Conservation (phyloP, 768 basidiomycete genomes). For the Tulasnella sp. region DNA sequence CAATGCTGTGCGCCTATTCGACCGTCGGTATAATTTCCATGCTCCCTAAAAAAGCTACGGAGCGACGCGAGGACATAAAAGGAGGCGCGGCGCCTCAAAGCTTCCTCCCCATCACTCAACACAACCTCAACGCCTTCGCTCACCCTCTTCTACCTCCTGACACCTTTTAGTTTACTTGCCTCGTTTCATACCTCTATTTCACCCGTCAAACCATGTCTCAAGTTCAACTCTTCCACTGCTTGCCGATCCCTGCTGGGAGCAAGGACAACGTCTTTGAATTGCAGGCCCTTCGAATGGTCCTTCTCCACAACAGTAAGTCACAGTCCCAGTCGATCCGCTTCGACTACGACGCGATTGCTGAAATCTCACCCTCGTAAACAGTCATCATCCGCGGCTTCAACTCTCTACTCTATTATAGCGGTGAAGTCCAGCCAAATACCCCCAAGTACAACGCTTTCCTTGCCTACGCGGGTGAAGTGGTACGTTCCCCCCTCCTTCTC, state of each 20-base stretch:
- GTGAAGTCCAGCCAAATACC: conserved; percentile 16
- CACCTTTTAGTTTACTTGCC: neutral
- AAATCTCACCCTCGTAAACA: neutral
- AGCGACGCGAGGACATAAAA: neutral
- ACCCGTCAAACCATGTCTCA: neutral
- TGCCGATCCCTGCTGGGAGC: conserved; percentile 22
- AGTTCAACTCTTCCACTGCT: conserved; percentile 26
- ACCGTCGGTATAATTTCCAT: neutral
- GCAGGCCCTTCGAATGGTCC: conserved; percentile 29
- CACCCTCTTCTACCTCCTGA: neutral
- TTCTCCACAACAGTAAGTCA: conserved; percentile 29
- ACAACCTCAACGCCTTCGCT: neutral
- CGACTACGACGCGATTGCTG: neutral
- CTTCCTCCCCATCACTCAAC: neutral
- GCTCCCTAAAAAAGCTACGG: neutral
- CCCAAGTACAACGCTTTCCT: conserved; percentile 24
- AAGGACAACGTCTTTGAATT: conserved; percentile 25
- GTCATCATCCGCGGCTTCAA: conserved; percentile 28
- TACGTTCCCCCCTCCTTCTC: neutral
- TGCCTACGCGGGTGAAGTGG: neutral
- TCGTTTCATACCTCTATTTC: neutral
- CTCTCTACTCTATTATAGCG: conserved; percentile 18
- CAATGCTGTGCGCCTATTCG: neutral
- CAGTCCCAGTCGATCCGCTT: neutral
- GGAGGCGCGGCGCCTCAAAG: neutral